phyloP scores from a whole-genome alignment of 805 yeast genomes.

The Martiniozyma abietophila region DNA sequence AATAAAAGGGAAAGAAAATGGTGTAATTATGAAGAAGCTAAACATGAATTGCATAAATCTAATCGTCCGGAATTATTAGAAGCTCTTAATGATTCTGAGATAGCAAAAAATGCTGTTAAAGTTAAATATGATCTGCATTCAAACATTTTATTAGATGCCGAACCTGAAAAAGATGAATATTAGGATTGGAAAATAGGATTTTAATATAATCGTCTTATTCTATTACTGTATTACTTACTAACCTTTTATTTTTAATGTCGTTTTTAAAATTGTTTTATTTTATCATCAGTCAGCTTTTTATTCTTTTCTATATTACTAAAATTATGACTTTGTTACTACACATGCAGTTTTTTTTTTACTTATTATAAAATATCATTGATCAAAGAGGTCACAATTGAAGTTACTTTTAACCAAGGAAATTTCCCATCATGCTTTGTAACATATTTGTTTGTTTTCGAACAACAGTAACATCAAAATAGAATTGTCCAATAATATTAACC shows the following conservation, averaged over 20 bases:
- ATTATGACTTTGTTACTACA: too few species aligned
- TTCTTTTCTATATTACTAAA: too few species aligned
- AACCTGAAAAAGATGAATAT: constrained; percentile 23
- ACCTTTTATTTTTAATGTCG: too few species aligned
- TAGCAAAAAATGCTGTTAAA: constrained; percentile 29
- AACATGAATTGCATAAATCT: constrained; percentile 44
- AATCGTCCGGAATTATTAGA: constrained; percentile 59
- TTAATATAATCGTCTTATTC: not conserved
- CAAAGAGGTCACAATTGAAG: too few species aligned
- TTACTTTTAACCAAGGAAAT: constrained; percentile 39
- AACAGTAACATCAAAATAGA: constrained; percentile 22
- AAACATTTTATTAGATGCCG: constrained; percentile 21
- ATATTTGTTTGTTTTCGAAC: constrained; percentile 46
- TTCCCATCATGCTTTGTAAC: constrained; percentile 70
- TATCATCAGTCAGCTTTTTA: too few species aligned
- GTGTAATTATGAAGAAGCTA: constrained; percentile 64
- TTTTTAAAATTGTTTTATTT: too few species aligned
- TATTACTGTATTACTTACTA: not conserved
- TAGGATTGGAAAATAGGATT: constrained; percentile 10
- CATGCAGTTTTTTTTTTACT: too few species aligned
- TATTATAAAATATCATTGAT: too few species aligned
- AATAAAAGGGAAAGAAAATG: constrained; percentile 57
- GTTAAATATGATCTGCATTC: constrained; percentile 19
- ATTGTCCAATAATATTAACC: constrained; percentile 24
- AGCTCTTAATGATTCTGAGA: constrained; percentile 51